Percentiles rank a stretch among this genome's conserved stretches.
These are phyloP conservation scores for Aureobasidium lini DNA, from an alignment of 2,329 filamentous ascomycete species.

Conservation along the genomic window DNA sequence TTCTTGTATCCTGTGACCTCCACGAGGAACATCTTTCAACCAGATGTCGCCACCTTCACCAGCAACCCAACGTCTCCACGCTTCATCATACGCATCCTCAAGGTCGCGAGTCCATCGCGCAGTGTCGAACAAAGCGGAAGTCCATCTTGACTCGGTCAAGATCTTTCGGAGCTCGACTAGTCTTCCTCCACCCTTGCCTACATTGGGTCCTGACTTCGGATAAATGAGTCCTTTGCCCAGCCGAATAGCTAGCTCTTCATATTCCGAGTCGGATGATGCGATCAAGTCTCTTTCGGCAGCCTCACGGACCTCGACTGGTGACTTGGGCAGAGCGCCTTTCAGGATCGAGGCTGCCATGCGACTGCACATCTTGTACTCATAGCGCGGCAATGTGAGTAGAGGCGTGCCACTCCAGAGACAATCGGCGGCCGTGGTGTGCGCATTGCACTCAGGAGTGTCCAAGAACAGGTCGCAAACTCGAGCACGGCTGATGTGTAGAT, in stretches of 20 bases:
- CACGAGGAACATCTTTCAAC: slow-evolving; percentile 39
- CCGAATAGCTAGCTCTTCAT: slow-evolving; percentile 68
- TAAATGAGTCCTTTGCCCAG: slow-evolving; percentile 61
- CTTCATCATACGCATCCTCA: slow-evolving; percentile 78
- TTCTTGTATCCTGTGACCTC: background rate
- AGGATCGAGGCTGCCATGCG: slow-evolving; percentile 96
- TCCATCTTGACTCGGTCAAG: slow-evolving; percentile 77
- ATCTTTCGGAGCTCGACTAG: slow-evolving; percentile 72
- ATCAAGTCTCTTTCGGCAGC: slow-evolving; percentile 68
- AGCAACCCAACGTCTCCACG: slow-evolving; percentile 80
- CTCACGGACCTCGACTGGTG: slow-evolving; percentile 49
- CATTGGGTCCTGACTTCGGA: slow-evolving; percentile 31
- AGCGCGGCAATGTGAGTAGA: slow-evolving; percentile 79
- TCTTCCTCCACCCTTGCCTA: slow-evolving; percentile 56
- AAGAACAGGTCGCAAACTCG: slow-evolving; percentile 90
- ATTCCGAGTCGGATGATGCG: slow-evolving; percentile 68
- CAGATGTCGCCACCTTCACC: slow-evolving; percentile 92
- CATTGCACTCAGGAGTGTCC: slow-evolving; percentile 96
- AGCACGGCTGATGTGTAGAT: slow-evolving; percentile 85
- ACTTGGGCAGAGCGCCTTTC: slow-evolving; percentile 74
- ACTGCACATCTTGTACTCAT: slow-evolving; percentile 98
- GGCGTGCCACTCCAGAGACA: slow-evolving; percentile 95
- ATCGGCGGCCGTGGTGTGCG: slow-evolving; percentile 93
- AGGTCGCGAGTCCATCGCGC: slow-evolving; percentile 83
- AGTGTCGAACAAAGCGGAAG: slow-evolving; percentile 84